Base-by-base conservation (phyloP, 2,329 filamentous ascomycete species). In the Setomelanomma holmii region DNA sequence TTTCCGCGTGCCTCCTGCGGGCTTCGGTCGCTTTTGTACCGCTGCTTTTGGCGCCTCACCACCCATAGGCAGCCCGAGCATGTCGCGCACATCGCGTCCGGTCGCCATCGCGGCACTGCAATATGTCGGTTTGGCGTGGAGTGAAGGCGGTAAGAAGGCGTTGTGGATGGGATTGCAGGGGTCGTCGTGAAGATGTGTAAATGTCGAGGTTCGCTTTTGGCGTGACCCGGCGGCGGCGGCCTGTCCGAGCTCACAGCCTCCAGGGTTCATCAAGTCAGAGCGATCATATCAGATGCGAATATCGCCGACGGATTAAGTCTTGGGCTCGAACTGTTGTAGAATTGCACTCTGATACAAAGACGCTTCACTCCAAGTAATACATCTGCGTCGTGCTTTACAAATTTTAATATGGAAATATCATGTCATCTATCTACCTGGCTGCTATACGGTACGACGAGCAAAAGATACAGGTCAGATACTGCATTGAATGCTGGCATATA, bases 1-100 rank as follows among this genome's bases (percentile, higher is more conserved):
- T 64, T 80, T 75, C 60, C 87, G 84, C 40, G 82, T 84, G 14
- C 82, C 59, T 40, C 59, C 68, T 39, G 68, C 79, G 5, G 84
- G 79, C 72, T 89, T 92, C 66, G 88, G 86, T 72, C 93, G 93
- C 79, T 95, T 96, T 38, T 84, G 77, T 35, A 87, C 85, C 78
- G 47, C 80, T 69, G 45, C 76, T 51, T 70, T 69, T 44, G 64
- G 78, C 44, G 78, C 67, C 44, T 77, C 67, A 44, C 78, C 67
- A 51, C 76, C 66, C 86, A 60, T 87, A 63, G 86, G 88, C 72
- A 96, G 81, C 75, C 93, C 91, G 69, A 96, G 86, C 71, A 96
- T 90, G 74, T 96, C 91, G 78, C 90, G 91, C 64, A 96, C 86
- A 81, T 96, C 91, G 60, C 73, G 69, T 56, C 71, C 67, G 44